Conservation (phyloP, 495 filamentous ascomycete genomes). For the Apiosordaria backusii region DNA sequence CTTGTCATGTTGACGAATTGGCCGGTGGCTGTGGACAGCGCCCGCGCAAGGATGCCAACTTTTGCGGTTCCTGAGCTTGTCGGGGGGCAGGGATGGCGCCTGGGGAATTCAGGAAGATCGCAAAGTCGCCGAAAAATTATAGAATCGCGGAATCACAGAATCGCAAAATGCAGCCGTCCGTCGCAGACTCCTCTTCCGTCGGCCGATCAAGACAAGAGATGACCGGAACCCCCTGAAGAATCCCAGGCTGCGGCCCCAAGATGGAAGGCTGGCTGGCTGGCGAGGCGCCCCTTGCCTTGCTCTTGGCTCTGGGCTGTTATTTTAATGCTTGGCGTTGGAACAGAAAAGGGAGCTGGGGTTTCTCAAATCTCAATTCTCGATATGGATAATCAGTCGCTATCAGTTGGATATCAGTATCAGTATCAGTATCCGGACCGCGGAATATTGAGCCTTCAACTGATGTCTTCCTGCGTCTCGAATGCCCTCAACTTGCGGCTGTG, state of each 20-base stretch:
- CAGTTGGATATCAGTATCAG: background rate
- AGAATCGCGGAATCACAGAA: constrained; percentile 6
- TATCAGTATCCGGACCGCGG: background rate
- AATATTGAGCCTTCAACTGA: background rate
- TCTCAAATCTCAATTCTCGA: constrained; percentile 5
- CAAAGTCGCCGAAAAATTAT: background rate
- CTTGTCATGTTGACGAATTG: constrained; percentile 58
- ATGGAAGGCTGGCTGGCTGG: background rate
- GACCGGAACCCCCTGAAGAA: constrained; percentile 14
- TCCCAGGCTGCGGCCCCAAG: constrained; percentile 21
- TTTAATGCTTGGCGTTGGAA: constrained; percentile 12
- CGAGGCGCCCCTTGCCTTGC: constrained; percentile 9
- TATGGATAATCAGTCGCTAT: constrained; percentile 4
- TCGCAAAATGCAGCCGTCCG: constrained; percentile 5
- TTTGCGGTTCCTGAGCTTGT: constrained; percentile 7
- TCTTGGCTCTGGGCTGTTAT: constrained; percentile 8
- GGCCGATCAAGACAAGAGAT: constrained; percentile 3
- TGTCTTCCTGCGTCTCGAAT: background rate
- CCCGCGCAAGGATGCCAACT: constrained; percentile 16
- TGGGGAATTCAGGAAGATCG: background rate
- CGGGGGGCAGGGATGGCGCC: background rate
- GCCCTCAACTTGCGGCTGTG: background rate
- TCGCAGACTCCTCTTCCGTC: constrained; percentile 2
- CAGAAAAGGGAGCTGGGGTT: background rate
- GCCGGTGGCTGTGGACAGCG: constrained; percentile 19